Evolutionary conservation across 176 grass and related monocot species (phyloP), one percentile per base, ranked within the genome.

Genomic region (Oryza meyeriana): DNA sequence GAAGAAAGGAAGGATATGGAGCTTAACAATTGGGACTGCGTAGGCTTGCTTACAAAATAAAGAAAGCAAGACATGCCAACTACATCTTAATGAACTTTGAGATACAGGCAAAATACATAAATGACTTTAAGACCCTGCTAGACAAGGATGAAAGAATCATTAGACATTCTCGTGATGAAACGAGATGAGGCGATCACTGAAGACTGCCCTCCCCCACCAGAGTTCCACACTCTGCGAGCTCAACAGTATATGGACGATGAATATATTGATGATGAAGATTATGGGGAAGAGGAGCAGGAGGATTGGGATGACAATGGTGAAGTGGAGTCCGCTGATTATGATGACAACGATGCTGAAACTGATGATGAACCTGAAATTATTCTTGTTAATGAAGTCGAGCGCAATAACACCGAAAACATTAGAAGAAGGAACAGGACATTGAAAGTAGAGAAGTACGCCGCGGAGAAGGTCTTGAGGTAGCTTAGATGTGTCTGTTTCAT

Each of bases 1-100:
- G 83, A 95, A 86, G 80, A 98, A 98, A 91, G 96, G 93, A 80
- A 91, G 96, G 85, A 98, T 98, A 91, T 98, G 93, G 93, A 89
- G 61, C 68, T 98, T 58, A 98, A 98, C 62, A 75, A 98, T 70
- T 98, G 96, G 96, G 96, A 42, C 73, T 93, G 61, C 85, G 96
- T 3, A 82, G 78, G 48, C 93, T 98, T 69, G 96, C 96, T 17
- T 98, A 95, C 41, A 90, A 95, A 78, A 91, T 98, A 79, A 95
- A 91, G 76, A 95, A 98, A 86, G 85, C 96, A 70, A 88, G 31
- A 12, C 84, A 93, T 79, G 96, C 93, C 40, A 94, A 93, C 76
- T 98, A 98, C 74, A 86, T 95, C 39, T 70, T 95, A 31, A 98
- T 98, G 93, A 98, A 98, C 82, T 95, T 95, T 75, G 93, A 98